A percentile compares a stretch with the other conserved stretches of the same genome.
These are phyloP conservation scores for Trichoderma sp. DNA, from an alignment of 2,329 filamentous ascomycete species.

Conservation along the genomic window DNA sequence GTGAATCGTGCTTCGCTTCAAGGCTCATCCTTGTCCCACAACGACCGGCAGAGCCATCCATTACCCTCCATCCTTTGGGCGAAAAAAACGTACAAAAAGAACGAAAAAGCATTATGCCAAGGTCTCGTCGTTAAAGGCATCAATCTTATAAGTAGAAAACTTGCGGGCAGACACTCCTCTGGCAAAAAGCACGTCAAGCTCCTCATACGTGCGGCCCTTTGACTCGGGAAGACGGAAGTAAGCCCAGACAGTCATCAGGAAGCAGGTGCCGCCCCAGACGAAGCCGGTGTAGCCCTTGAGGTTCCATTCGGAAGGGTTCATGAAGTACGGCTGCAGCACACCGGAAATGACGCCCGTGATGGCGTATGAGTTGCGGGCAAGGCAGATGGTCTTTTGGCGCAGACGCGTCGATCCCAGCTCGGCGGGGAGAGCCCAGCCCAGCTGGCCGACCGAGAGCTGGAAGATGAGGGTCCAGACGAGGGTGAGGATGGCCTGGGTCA, in stretches of 20 bases:
- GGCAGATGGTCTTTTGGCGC: conserved; percentile 57
- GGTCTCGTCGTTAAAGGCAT: conserved; percentile 16
- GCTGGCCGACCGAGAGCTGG: conserved; percentile 45
- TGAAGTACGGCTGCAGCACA: conserved; percentile 52
- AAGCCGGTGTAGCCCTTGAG: conserved; percentile 52
- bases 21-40: neutral
- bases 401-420: conserved; percentile 55
- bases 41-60: neutral
- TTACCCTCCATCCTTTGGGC: neutral
- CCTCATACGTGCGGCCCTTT: conserved; percentile 51
- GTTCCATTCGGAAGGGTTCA: conserved; percentile 50
- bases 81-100: neutral
- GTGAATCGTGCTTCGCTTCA: neutral
- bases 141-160: conserved; percentile 35
- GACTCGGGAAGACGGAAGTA: conserved; percentile 57
- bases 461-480: conserved; percentile 42
- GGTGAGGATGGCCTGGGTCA: conserved; percentile 41
- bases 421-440: conserved; percentile 41
- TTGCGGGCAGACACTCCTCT: conserved; percentile 38
- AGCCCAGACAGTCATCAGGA: conserved; percentile 53
- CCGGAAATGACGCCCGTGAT: conserved; percentile 55
- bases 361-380: conserved; percentile 50
- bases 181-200: conserved; percentile 43
- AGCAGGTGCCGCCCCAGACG: conserved; percentile 52
- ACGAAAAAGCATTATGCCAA: neutral